phyloP scores from a whole-genome alignment of 2,329 filamentous ascomycete species.

The Teratosphaeria viscida region DNA sequence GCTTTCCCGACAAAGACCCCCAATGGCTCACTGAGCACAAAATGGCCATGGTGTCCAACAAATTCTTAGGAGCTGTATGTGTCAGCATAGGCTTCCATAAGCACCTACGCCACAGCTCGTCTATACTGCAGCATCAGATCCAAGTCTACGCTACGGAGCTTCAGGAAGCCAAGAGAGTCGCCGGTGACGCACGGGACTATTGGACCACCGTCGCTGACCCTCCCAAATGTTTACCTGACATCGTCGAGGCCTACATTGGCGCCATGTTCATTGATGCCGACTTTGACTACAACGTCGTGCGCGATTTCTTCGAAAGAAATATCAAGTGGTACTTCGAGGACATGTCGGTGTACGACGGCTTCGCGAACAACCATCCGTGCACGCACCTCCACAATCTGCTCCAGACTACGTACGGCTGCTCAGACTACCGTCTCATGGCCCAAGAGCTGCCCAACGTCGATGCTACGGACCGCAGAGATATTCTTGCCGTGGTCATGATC shows the following conservation, averaged over 20 bases:
- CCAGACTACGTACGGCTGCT: slow-evolving; percentile 55
- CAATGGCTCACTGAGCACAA: slow-evolving; percentile 99
- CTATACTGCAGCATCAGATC: slow-evolving; percentile 43
- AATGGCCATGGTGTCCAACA: slow-evolving; percentile 95
- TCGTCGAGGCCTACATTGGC: slow-evolving; percentile 80
- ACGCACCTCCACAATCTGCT: slow-evolving; percentile 60
- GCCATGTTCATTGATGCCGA: slow-evolving; percentile 83
- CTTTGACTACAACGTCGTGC: slow-evolving; percentile 65
- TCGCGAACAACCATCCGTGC: slow-evolving; percentile 70
- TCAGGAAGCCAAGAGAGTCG: slow-evolving; percentile 39
- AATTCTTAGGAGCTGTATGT: slow-evolving; percentile 75
- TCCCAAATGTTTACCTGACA: slow-evolving; percentile 72
- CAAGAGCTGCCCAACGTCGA: slow-evolving; percentile 42
- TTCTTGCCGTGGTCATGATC: slow-evolving; percentile 65
- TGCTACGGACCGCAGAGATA: slow-evolving; percentile 31
- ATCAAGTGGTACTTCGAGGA: slow-evolving; percentile 72
- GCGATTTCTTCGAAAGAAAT: slow-evolving; percentile 64
- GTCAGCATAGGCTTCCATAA: slow-evolving; percentile 68
- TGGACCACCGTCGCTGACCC: slow-evolving; percentile 56
- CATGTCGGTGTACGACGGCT: slow-evolving; percentile 73
- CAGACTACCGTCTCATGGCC: slow-evolving; percentile 46
- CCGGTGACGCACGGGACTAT: slow-evolving; percentile 50
- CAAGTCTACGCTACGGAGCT: slow-evolving; percentile 49
- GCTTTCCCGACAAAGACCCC: slow-evolving; percentile 69
- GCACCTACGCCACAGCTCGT: slow-evolving; percentile 49